Evolutionary conservation across 805 yeast genomes (phyloP).

Genomic region (Kluyveromyces aestuarii): DNA sequence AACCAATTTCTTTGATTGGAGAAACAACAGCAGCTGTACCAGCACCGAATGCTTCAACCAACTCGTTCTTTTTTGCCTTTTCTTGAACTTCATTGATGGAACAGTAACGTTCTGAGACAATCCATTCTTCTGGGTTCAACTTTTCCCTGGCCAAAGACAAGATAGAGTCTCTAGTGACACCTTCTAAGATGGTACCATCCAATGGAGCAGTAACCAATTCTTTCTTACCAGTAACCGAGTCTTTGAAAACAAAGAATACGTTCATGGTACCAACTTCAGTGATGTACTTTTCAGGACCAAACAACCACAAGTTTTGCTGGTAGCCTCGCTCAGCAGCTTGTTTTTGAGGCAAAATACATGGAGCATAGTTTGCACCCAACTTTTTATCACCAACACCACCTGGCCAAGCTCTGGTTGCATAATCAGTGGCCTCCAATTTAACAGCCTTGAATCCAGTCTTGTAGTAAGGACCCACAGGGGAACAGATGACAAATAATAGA

Average conservation of each 20-base stretch:
- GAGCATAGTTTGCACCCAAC: constrained; percentile 97
- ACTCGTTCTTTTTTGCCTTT: constrained; percentile 67
- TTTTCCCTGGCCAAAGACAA: constrained; percentile 67
- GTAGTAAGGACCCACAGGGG: constrained; percentile 97
- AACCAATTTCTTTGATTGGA: constrained; percentile 84
- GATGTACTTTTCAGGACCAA: constrained; percentile 77
- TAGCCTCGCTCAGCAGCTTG: constrained; percentile 88
- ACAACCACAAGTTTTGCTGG: constrained; percentile 94
- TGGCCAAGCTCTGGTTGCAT: constrained; percentile 98
- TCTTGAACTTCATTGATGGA: constrained; percentile 75
- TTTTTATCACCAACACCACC: constrained; percentile 96
- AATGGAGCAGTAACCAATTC: constrained; percentile 94
- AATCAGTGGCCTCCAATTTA: constrained; percentile 85
- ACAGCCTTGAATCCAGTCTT: constrained; percentile 95
- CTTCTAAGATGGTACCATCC: constrained; percentile 94
- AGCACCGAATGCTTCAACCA: constrained; percentile 91
- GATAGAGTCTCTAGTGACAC: constrained; percentile 91
- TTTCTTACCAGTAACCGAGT: constrained; percentile 67
- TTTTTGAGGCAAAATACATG: constrained; percentile 83
- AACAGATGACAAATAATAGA: constrained; percentile 73
- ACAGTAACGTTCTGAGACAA: constrained; percentile 70
- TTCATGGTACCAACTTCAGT: constrained; percentile 99
- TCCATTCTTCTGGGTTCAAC: constrained; percentile 73
- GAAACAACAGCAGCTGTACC: constrained; percentile 98
- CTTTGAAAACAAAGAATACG: constrained; percentile 77